A percentile compares a stretch with the other conserved stretches of the same genome.
phyloP scores from a whole-genome alignment of 495 filamentous ascomycete genomes.

The Pyrenopolyporus hunteri region DNA sequence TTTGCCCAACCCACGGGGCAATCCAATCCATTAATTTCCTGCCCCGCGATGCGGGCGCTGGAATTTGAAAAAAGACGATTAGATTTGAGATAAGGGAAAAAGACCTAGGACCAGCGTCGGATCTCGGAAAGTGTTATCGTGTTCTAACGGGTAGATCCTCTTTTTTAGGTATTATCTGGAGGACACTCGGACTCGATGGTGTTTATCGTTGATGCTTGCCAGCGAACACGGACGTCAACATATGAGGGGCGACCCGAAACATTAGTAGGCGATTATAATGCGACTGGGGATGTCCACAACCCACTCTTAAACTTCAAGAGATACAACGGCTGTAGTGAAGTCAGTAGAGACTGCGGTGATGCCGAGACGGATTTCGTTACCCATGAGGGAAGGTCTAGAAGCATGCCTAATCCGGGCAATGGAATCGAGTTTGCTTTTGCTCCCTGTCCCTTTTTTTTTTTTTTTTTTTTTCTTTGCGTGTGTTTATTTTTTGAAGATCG shows the following conservation, averaged over 20 bases:
- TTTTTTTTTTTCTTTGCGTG: too few species aligned
- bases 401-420: not conserved
- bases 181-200: constrained; percentile 29
- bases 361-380: not conserved
- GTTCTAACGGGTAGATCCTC: constrained; percentile 34
- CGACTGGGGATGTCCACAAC: constrained; percentile 22
- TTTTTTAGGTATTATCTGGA: too few species aligned
- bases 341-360: not conserved
- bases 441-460: too few species aligned
- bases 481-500: too few species aligned
- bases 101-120: constrained; percentile 19
- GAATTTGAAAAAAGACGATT: not conserved
- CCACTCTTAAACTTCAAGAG: not conserved
- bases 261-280: constrained; percentile 28
- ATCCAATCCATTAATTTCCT: not conserved
- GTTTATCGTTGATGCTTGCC: not conserved
- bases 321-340: constrained; percentile 8
- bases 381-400: constrained; percentile 8
- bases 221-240: constrained; percentile 6
- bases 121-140: constrained; percentile 35
- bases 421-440: too few species aligned
- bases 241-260: constrained; percentile 26
- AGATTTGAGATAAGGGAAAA: constrained; percentile 18
- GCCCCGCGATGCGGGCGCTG: constrained; percentile 18
- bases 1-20: not conserved